Conservation (phyloP, 139 green algal genomes). For the Bryopsis sp. region DNA sequence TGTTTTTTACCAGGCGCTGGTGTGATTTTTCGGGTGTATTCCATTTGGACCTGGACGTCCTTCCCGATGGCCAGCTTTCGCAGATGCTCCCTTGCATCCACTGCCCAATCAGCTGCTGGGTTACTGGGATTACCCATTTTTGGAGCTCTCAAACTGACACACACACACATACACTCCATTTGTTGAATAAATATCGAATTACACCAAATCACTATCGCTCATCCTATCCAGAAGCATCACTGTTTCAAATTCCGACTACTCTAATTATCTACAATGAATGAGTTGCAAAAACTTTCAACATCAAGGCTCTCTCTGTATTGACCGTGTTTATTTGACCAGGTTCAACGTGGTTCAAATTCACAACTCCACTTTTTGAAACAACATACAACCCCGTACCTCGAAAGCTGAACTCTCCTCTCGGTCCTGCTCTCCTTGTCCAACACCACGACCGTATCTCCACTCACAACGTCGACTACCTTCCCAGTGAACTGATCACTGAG, state of each 20-base stretch:
- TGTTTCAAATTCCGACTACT: too few relatives aligned
- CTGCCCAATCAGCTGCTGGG: constrained; percentile 60
- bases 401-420: constrained; percentile 78
- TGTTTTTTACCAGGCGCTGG: constrained; percentile 7
- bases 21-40: constrained; percentile 85
- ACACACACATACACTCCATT: background rate
- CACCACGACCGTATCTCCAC: constrained; percentile 83
- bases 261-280: too few relatives aligned
- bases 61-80: constrained; percentile 54
- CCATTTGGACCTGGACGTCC: constrained; percentile 77
- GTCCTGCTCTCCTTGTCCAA: constrained; percentile 48
- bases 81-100: constrained; percentile 87
- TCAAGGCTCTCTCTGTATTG: too few relatives aligned
- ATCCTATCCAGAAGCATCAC: too few relatives aligned
- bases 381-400: constrained; percentile 33
- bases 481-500: constrained; percentile 59
- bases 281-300: too few relatives aligned
- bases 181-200: too few relatives aligned
- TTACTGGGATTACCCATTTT: constrained; percentile 56
- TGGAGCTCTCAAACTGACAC: constrained; percentile 66
- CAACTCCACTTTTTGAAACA: too few relatives aligned
- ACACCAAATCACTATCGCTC: too few relatives aligned
- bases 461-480: constrained; percentile 76
- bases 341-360: too few relatives aligned
- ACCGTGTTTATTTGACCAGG: too few relatives aligned